phyloP scores from a whole-genome alignment of 805 yeast genomes.

The Sugiyamaella chiloensis region DNA sequence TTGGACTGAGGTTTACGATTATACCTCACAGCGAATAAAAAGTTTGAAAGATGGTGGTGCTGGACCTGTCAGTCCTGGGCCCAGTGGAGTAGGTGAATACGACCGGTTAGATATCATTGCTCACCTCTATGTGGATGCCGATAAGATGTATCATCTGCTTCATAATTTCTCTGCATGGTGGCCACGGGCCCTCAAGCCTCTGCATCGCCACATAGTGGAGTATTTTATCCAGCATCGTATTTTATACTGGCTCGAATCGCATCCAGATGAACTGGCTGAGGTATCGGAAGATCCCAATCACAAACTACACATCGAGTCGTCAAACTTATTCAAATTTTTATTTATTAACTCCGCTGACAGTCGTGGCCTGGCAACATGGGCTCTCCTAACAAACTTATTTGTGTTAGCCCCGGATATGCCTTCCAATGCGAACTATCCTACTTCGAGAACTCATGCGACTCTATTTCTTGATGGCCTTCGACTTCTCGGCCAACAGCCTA shows the following conservation, averaged over 20 bases:
- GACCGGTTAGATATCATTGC: conserved; percentile 48
- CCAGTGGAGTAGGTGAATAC: conserved; percentile 38
- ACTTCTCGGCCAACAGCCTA: neutral
- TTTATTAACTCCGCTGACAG: conserved; percentile 14
- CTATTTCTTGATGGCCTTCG: neutral
- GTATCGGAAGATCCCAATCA: conserved; percentile 6
- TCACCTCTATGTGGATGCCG: conserved; percentile 40
- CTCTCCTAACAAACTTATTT: conserved; percentile 13
- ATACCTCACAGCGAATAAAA: conserved; percentile 3
- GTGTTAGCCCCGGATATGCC: conserved; percentile 11
- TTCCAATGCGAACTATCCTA: neutral
- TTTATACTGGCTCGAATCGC: conserved; percentile 48
- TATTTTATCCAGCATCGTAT: conserved; percentile 47
- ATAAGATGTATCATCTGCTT: conserved; percentile 38
- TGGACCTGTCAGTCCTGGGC: conserved; percentile 32
- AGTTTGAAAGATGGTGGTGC: conserved; percentile 37
- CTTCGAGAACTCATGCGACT: neutral
- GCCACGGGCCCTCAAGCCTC: conserved; percentile 39
- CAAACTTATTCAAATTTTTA: conserved; percentile 18
- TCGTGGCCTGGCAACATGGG: conserved; percentile 15
- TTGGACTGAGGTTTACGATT: conserved; percentile 39
- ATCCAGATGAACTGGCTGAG: conserved; percentile 42
- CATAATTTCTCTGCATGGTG: conserved; percentile 40
- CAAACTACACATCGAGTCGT: conserved; percentile 14
- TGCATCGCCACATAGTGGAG: conserved; percentile 46